Evolutionary conservation across 352 stramenopile genomes (phyloP), one percentile per base, ranked within the genome.

Genomic region (Pilasporangium apinafurcum): DNA sequence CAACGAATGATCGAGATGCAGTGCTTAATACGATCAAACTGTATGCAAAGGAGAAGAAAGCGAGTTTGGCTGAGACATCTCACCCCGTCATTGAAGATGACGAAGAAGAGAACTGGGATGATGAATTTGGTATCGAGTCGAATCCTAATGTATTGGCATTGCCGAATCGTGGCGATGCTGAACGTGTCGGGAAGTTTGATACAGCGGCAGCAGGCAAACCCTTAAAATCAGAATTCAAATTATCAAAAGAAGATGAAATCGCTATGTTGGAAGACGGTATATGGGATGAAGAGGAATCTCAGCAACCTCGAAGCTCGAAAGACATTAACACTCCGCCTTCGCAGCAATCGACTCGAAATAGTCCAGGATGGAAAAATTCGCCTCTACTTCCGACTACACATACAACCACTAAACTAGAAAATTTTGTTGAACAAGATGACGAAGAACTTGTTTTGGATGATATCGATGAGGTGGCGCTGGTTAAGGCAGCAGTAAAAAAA

Each of bases 21-120:
- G 64, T 95, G 37, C 57, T 95, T 14, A 92, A 92, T 25, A 95
- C 80, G 7, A 92, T 95, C 51, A 83, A 85, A 44, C 21, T 92
- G 28, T 95, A 92, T 57, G 79, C 81, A 31, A 86, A 80, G 28
- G 38, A 73, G 41, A 29, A 62, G 37, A 42, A 33, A 42, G 46
- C 38, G 39, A 53, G n/a, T 24, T 31, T 46, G 14, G 26, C 27
- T 4, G 47, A 44, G 37, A 44, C 7, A 40, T 44, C 1, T 61
- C 41, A 21, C 56, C 61, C 14, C 68, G 80, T 6, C 67, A 83
- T 13, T 72, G 77, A 6, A 62, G 35, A 20, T 25, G 41, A 39
- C 20, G 41, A 90, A 20, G 59, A 44, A 1, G 82, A 94, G 36
- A 81, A 92, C 48, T 94, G 82, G 82, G 79, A 94, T 46, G 63